Percentiles rank a stretch among this genome's conserved stretches.
phyloP scores from a whole-genome alignment of 2,329 filamentous ascomycete species.

The Epichloe bromicola region DNA sequence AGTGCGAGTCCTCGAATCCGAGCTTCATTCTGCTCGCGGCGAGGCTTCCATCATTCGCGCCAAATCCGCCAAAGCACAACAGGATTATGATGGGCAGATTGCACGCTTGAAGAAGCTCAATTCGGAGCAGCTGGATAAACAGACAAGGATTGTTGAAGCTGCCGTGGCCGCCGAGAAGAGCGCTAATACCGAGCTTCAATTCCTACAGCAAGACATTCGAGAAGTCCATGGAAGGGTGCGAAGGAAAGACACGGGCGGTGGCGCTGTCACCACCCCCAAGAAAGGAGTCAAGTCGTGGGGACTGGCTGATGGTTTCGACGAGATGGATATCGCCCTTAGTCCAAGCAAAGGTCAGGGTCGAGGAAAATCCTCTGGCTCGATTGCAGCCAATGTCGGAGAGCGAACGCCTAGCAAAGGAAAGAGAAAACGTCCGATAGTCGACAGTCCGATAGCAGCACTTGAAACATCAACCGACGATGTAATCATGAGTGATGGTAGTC shows the following conservation, averaged over 20 bases:
- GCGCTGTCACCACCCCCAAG: constrained; percentile 42
- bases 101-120: constrained; percentile 48
- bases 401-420: constrained; percentile 56
- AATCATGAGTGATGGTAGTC: constrained; percentile 20
- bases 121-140: constrained; percentile 49
- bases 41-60: constrained; percentile 64
- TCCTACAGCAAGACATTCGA: constrained; percentile 57
- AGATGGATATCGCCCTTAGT: constrained; percentile 43
- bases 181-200: constrained; percentile 56
- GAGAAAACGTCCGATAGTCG: constrained; percentile 50
- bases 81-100: constrained; percentile 51
- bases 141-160: constrained; percentile 50
- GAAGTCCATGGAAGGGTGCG: constrained; percentile 40
- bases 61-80: constrained; percentile 49
- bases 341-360: constrained; percentile 36
- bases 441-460: constrained; percentile 53
- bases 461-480: constrained; percentile 36
- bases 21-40: constrained; percentile 51
- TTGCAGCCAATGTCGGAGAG: constrained; percentile 33
- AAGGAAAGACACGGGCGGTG: constrained; percentile 27
- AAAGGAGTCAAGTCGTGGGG: constrained; percentile 42
- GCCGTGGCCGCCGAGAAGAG: constrained; percentile 52
- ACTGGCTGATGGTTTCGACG: constrained; percentile 66
- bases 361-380: constrained; percentile 26
- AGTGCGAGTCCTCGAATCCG: constrained; percentile 38